Conservation (phyloP, 345 rosid species). For the Citrus mangshanensis region DNA sequence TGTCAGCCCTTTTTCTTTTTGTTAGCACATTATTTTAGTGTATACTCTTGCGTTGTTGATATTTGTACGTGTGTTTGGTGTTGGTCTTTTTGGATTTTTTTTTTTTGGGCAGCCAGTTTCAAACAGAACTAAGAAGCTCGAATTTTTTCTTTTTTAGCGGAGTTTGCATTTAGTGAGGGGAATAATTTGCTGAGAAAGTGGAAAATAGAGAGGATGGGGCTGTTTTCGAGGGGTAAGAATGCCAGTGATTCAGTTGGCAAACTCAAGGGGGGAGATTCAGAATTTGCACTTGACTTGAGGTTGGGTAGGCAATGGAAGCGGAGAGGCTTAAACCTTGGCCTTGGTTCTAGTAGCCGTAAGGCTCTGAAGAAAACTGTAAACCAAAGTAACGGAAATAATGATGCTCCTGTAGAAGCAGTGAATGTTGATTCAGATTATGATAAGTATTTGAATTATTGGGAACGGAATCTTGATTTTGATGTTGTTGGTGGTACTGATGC, state of each 20-base stretch:
- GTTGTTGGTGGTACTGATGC: neutral
- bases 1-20: neutral
- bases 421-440: slow-evolving; percentile 13
- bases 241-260: neutral
- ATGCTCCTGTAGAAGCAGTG: slow-evolving; percentile 8
- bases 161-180: neutral
- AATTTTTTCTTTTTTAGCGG: neutral
- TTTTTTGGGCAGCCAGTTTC: no score
- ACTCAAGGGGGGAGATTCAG: neutral
- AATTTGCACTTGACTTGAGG: slow-evolving; percentile 6
- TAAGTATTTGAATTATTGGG: slow-evolving; percentile 1
- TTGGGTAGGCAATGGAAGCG: slow-evolving; percentile 34
- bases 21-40: no score
- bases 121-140: neutral
- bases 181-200: neutral
- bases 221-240: neutral
- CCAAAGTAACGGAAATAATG: neutral
- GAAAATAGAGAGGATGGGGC: neutral
- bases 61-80: no score
- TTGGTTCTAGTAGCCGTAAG: neutral
- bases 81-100: no score
- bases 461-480: neutral
- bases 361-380: neutral
- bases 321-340: slow-evolving; percentile 6
- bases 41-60: no score